Evolutionary conservation across 129 eudicot species (phyloP).

Genomic region (Helianthus annuus): HanXRQr2.0-SUNRISE NC_035443.2:168982085-168982584

Average conservation of each 20-base stretch:
- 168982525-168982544: slow-evolving; percentile 10
- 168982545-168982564: slow-evolving; percentile 56
- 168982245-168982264: too few relatives aligned
- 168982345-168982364: slow-evolving; percentile 1
- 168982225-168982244: too few relatives aligned
- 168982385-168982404: slow-evolving; percentile 67
- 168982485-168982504: slow-evolving; percentile 40
- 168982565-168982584: slow-evolving; percentile 84
- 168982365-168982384: slow-evolving; percentile 58
- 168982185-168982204: too few relatives aligned
- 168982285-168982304: too few relatives aligned
- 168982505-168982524: slow-evolving; percentile 36
- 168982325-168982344: slow-evolving; percentile 3
- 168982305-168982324: too few relatives aligned
- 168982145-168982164: too few relatives aligned
- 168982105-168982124: too few relatives aligned
- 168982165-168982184: too few relatives aligned
- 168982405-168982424: slow-evolving; percentile 48
- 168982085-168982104: too few relatives aligned
- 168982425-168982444: slow-evolving; percentile 61
- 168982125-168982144: too few relatives aligned
- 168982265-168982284: too few relatives aligned
- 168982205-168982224: too few relatives aligned
- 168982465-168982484: slow-evolving; percentile 60
- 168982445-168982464: slow-evolving; percentile 56